phyloP scores from a whole-genome alignment of 2,329 filamentous ascomycete genomes.

The Aphanoascus verrucosus region DNA sequence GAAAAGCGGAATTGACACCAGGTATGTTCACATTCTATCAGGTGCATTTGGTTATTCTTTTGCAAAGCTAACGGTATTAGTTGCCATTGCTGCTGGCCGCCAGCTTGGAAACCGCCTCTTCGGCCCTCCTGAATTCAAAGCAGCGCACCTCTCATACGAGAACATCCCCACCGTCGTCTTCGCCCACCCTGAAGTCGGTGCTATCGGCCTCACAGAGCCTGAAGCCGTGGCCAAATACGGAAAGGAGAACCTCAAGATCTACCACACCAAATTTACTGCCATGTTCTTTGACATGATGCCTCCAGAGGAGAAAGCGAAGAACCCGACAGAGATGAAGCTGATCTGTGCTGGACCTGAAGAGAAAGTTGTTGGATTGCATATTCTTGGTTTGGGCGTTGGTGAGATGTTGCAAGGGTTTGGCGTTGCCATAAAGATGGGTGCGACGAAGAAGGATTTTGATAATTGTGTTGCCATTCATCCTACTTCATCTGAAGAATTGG shows the following conservation, averaged over 20 bases:
- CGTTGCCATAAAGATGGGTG: slow-evolving; percentile 69
- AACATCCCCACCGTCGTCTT: slow-evolving; percentile 45
- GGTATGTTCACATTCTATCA: slow-evolving; percentile 26
- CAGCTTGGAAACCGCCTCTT: slow-evolving; percentile 42
- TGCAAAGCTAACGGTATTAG: slow-evolving; percentile 23
- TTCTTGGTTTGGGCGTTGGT: slow-evolving; percentile 38
- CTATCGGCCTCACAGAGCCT: slow-evolving; percentile 41
- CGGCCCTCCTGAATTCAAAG: slow-evolving; percentile 36
- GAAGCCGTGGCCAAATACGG: slow-evolving; percentile 39
- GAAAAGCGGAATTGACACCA: slow-evolving; percentile 42
- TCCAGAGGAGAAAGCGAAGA: slow-evolving; percentile 39
- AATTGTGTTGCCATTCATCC: slow-evolving; percentile 66
- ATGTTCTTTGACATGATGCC: slow-evolving; percentile 42
- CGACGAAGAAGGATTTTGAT: slow-evolving; percentile 67
- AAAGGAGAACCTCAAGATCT: slow-evolving; percentile 42
- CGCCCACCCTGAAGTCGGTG: slow-evolving; percentile 42
- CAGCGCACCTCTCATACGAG: slow-evolving; percentile 39
- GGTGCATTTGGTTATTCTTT: no score
- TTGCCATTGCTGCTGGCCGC: slow-evolving; percentile 43
- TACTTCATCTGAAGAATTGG: slow-evolving; percentile 64
- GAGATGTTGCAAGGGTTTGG: slow-evolving; percentile 70
- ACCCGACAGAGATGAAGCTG: slow-evolving; percentile 43
- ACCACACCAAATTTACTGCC: slow-evolving; percentile 40
- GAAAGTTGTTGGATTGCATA: slow-evolving; percentile 43
- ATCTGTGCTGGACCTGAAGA: slow-evolving; percentile 40